Base-by-base conservation (phyloP, 169 alveolate genomes). In the Plasmodium reichenowi region DNA sequence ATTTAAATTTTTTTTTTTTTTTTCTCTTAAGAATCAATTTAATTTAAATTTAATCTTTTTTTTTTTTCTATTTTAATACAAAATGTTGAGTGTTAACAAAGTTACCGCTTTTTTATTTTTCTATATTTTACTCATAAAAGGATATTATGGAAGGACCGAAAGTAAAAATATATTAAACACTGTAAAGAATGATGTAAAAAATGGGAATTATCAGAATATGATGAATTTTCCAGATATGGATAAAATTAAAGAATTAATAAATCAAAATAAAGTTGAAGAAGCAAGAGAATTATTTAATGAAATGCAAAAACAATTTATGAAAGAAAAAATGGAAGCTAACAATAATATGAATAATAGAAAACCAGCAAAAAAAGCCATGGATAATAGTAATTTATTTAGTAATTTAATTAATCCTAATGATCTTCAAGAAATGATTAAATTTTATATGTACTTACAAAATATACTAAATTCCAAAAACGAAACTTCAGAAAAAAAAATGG, bases 401-500 rank as follows among this genome's bases (percentile, higher is more conserved):
- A 83, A 83, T 56, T 83, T 83, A 83, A 83, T 83, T 2, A 83
- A 38, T 45, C 85, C 91, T 4, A 47, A 26, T 67, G 91, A 83
- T 38, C 72, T 83, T 15, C 80, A 83, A 54, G 91, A 83, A 83
- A 68, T 83, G 80, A 83, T 83, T 7, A 83, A 45, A n/a, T 83
- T 83, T 68, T 68, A 83, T 47, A 68, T 83, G 91, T 83, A 83
- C 72, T 83, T 83, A 58, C 91, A 83, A 83, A 15, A 83, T 54
- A 2, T 83, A 3, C 68, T 83, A 68, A 83, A 60, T 43, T 83
- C 91, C 45, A 50, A 83, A 62, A 83, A 47, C 68, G 91, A 83
- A 22, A 67, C 91, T 12, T 67, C 83, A 1, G 91, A 83, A 83
- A 83, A 83, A 68, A 83, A 83, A 68, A 83, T 83, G 91, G 91